Base-by-base conservation (phyloP, 2,329 filamentous ascomycete genomes). In the Monascus ruber region DNA sequence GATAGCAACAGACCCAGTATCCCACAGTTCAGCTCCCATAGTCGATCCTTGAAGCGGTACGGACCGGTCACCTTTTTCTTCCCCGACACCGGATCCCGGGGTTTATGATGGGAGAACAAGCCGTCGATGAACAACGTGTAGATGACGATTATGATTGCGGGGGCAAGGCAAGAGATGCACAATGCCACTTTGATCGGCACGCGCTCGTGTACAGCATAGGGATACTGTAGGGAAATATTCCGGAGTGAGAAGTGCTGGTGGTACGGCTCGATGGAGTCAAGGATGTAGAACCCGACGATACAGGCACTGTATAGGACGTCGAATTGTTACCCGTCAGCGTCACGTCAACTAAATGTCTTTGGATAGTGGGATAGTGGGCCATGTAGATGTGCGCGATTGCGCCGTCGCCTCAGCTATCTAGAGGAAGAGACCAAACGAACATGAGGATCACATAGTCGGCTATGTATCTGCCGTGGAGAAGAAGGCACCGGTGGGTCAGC, bases 21-120 rank as follows among this genome's bases (percentile, higher is more conserved):
- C 2, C 74, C 74, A 47, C 74, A 77, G 49, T 78, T 78, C 49
- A 77, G 59, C 54, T 78, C 73, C 74, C 74, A 78, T n/a, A 77
- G 51, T 17, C 74, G 63, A 47, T 76, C 72, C 49, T 72, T 71
- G 48, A 72, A 66, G 31, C 68, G 62, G 49, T 76, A 74, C 38
- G 63, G 69, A 0, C 66, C 61, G 38, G 60, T 62, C 31, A 66
- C 37, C 36, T 58, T 63, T 35, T 59, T 58, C 45, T 63, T 59
- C 36, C 61, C 56, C 6, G 55, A 54, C n/a, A 42, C 44, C 10
- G 55, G 40, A 24, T 59, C 46, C 29, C 57, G 57, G 4, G 59
- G 53, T 40, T 65, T 65, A 42, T 61, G 47, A 37, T 76, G 71
- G 11, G 73, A 76, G 53, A 76, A 77, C 7, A 77, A 43, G 24